Base-by-base conservation (phyloP, 306 rosid genomes). In the Casuarina glauca region DNA sequence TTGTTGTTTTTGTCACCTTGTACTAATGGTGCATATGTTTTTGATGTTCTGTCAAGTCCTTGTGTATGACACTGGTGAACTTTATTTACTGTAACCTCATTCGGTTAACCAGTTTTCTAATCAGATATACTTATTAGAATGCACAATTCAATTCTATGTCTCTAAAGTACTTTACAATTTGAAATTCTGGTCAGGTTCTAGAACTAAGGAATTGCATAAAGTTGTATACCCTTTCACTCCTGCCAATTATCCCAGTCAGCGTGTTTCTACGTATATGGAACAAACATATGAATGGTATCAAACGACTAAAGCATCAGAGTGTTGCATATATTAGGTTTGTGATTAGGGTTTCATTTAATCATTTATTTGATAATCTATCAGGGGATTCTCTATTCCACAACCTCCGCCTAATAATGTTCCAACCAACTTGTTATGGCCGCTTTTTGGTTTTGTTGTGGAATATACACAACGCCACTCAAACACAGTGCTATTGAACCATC, bases 321-420 rank as follows among this genome's bases (percentile, higher is more conserved):
- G 51, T 36, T 78, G 45, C 72, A 10, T 52, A 54, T 20, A 17
- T 32, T 64, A 55, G 46, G 17, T 73, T 54, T 16, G 63, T 79
- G 36, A 43, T 53, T 19, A 76, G 72, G 58, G 6, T 76, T 62
- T 76, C 15, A 61, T 20, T 19, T 68, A 48, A 62, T 52, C 66
- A 39, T 46, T 45, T 54, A 48, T 81, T 60, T 80, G 72, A 66
- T 46, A 66, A 72, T 86, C 42, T 70, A 52, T 73, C 86, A 89
- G 94, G 87, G 83, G 78, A 76, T 82, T 87, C 73, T 76, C 80
- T n/a, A 46, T 80, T 81, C 75, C 78, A 64, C 68, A 67, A 49
- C 72, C 74, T 54, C 54, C 86, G 80, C 72, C 80, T 50, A 74
- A 70, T 80, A 78, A 45, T 36, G 49, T 79, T 81, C 79, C 85